phyloP scores from a whole-genome alignment of 495 filamentous ascomycete species.

The Immersiella caudata region DNA sequence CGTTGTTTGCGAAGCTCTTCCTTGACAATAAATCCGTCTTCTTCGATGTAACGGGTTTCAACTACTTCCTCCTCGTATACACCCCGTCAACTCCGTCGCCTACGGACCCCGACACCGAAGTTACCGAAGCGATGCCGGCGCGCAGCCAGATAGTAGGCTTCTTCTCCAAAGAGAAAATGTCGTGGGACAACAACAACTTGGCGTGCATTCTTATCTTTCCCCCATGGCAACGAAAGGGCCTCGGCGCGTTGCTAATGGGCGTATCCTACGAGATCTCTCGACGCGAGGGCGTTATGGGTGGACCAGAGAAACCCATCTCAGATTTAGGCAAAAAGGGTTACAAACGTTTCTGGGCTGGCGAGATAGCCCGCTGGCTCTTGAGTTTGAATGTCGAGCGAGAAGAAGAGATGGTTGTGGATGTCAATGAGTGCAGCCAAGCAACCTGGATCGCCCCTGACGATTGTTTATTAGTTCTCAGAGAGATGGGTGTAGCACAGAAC shows the following conservation, averaged over 20 bases:
- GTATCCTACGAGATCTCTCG: slow-evolving; percentile 90
- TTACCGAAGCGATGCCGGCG: slow-evolving; percentile 19
- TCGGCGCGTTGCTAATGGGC: slow-evolving; percentile 89
- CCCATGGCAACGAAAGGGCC: slow-evolving; percentile 86
- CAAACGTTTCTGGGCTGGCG: slow-evolving; percentile 78
- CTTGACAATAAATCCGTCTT: slow-evolving; percentile 98
- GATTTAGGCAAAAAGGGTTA: slow-evolving; percentile 82
- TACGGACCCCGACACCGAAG: slow-evolving; percentile 27
- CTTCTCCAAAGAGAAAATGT: slow-evolving; percentile 98
- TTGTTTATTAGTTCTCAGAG: slow-evolving; percentile 73
- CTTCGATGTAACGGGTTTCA: slow-evolving; percentile 92
- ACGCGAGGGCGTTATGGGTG: slow-evolving; percentile 81
- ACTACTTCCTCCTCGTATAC: slow-evolving; percentile 87
- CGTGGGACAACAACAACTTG: slow-evolving; percentile 97
- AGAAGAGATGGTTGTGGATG: slow-evolving; percentile 35
- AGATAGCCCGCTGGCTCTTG: slow-evolving; percentile 67
- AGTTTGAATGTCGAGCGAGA: slow-evolving; percentile 44
- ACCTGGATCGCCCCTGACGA: slow-evolving; percentile 85
- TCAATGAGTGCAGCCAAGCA: slow-evolving; percentile 50
- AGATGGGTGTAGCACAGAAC: slow-evolving; percentile 74
- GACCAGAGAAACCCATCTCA: slow-evolving; percentile 90
- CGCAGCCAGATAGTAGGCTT: slow-evolving; percentile 77
- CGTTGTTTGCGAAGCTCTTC: slow-evolving; percentile 96
- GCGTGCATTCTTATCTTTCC: slow-evolving; percentile 97
- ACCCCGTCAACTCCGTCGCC: slow-evolving; percentile 51